These are phyloP conservation scores for Trametopsis cervina DNA, from an alignment of 768 basidiomycete species.

Conservation along the genomic window DNA sequence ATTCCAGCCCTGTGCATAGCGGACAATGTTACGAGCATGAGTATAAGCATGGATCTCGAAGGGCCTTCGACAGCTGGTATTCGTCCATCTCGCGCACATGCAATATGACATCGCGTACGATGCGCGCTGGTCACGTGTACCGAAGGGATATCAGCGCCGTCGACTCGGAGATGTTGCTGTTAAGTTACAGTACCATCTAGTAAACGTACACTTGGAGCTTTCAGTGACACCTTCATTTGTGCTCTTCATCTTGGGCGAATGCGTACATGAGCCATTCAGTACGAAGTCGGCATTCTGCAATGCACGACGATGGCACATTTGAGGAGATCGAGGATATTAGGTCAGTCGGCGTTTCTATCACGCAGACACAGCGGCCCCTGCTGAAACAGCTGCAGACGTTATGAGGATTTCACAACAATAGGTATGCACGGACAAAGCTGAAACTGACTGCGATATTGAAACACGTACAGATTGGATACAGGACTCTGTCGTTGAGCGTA, in stretches of 20 bases:
- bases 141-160: no score
- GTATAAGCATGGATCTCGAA: no score
- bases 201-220: no score
- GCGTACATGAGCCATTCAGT: conserved; percentile 1
- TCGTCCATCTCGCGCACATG: no score
- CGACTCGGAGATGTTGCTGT: no score
- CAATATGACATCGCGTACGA: no score
- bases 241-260: conserved; percentile 2
- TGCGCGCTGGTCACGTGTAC: no score
- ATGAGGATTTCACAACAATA: conserved; percentile 94
- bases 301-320: conserved; percentile 6
- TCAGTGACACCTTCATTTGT: no score
- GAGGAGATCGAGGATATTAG: conserved; percentile 21
- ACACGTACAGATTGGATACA: conserved; percentile 83
- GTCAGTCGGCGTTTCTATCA: conserved; percentile 20
- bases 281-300: background rate
- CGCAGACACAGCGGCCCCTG: background rate
- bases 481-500: conserved; percentile 86
- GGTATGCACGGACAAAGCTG: conserved; percentile 39
- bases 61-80: no score
- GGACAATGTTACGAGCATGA: no score
- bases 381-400: conserved; percentile 47
- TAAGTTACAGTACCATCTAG: no score
- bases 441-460: conserved; percentile 8
- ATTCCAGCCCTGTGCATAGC: no score